Conservation (phyloP, 345 rosid species). For the Balakata baccata region DNA sequence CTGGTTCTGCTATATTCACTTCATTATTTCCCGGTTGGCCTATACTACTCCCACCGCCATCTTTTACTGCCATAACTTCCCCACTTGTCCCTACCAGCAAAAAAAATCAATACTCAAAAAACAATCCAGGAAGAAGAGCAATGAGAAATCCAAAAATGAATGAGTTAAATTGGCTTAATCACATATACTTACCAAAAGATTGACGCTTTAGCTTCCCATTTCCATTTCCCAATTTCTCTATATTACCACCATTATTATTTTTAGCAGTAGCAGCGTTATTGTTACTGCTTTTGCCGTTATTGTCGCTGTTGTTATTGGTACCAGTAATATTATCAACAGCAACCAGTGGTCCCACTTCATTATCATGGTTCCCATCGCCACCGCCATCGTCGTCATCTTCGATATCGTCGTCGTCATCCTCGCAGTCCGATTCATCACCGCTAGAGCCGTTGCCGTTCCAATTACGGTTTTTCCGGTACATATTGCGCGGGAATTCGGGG, state of each 20-base stretch:
- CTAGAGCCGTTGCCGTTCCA: conserved; percentile 31
- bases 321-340: conserved; percentile 19
- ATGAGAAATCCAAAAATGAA: conserved; percentile 11
- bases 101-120: not conserved
- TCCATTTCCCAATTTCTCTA: conserved; percentile 28
- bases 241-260: not conserved
- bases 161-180: not conserved
- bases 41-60: conserved; percentile 31
- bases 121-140: not conserved
- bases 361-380: conserved; percentile 7
- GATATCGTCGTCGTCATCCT: conserved; percentile 36
- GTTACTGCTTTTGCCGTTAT: conserved; percentile 15
- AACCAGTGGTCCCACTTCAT: conserved; percentile 9
- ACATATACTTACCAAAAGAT: conserved; percentile 28
- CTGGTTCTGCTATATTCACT: conserved; percentile 49
- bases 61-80: conserved; percentile 45
- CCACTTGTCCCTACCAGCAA: conserved; percentile 31
- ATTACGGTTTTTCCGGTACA: conserved; percentile 17
- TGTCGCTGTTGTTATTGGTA: conserved; percentile 17
- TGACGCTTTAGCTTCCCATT: conserved; percentile 36
- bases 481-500: conserved; percentile 19
- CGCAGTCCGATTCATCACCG: conserved; percentile 44
- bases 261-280: conserved; percentile 13
- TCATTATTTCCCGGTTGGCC: conserved; percentile 35
- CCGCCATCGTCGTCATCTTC: conserved; percentile 19